Percentiles rank a stretch among this genome's conserved stretches.
Evolutionary conservation across 2,329 filamentous ascomycete genomes (phyloP).

Genomic region (Dactylella cylindrospora): DNA sequence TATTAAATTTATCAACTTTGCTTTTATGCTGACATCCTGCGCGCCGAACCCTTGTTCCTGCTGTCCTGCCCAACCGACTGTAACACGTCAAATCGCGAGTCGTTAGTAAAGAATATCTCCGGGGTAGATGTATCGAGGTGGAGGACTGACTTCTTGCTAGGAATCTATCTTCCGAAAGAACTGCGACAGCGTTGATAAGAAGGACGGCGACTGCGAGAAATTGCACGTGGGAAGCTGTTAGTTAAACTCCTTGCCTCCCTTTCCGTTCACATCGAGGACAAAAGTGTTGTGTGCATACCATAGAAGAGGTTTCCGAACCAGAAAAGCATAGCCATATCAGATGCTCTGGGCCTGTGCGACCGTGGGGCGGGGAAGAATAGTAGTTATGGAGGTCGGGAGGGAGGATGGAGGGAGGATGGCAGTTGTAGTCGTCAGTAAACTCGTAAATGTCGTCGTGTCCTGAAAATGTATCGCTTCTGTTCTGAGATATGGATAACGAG

Average conservation of each 20-base stretch:
- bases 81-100: conserved; percentile 28
- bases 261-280: too few species aligned
- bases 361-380: neutral
- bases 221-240: conserved; percentile 23
- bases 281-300: too few species aligned
- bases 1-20: conserved; percentile 84
- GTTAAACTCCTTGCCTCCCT: too few species aligned
- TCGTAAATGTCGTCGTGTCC: conserved; percentile 41
- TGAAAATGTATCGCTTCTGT: too few species aligned
- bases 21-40: conserved; percentile 77
- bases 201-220: conserved; percentile 70
- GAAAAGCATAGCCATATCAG: conserved; percentile 40
- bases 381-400: neutral
- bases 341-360: neutral
- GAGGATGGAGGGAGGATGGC: neutral
- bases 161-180: conserved; percentile 67
- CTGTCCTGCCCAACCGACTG: conserved; percentile 75
- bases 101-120: conserved; percentile 12
- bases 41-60: conserved; percentile 55
- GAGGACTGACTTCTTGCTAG: conserved; percentile 62
- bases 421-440: neutral
- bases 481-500: too few species aligned
- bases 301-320: conserved; percentile 44
- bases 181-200: conserved; percentile 87
- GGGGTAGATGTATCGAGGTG: conserved; percentile 14